These are phyloP conservation scores for Cochlearia excelsa DNA, from an alignment of 345 rosid species.

Conservation along the genomic window DNA sequence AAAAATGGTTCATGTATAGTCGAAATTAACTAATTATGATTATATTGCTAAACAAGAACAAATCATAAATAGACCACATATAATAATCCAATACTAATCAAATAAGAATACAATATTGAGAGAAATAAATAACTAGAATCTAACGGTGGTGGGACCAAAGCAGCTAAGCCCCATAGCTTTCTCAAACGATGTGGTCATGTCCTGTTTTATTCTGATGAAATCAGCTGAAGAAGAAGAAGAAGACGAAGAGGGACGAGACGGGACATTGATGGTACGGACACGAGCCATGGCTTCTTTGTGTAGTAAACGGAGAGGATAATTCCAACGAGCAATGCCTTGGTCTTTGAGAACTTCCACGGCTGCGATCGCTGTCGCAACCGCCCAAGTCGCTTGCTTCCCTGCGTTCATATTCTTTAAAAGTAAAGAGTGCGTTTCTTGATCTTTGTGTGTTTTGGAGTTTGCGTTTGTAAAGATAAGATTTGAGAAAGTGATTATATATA, in stretches of 20 bases:
- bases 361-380: constrained; percentile 57
- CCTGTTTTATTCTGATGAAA: constrained; percentile 18
- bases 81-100: no score
- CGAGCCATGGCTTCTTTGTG: constrained; percentile 43
- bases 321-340: constrained; percentile 73
- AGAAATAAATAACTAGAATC: constrained; percentile 22
- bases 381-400: constrained; percentile 41
- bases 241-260: constrained; percentile 26
- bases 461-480: constrained; percentile 4
- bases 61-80: no score
- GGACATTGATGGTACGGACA: constrained; percentile 29
- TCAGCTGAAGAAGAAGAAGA: constrained; percentile 28
- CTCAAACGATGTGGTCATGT: constrained; percentile 31
- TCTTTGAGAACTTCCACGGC: constrained; percentile 68
- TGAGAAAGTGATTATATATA: background rate
- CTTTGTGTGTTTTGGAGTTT: background rate
- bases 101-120: no score
- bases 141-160: constrained; percentile 47
- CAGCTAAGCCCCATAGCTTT: constrained; percentile 44
- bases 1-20: no score
- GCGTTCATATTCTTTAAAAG: constrained; percentile 19
- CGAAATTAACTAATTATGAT: no score
- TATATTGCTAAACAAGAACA: no score
- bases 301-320: constrained; percentile 44
- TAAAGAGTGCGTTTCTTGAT: no score